Conservation (phyloP, 306 rosid genomes). For the Gynostemma pentaphyllum region DNA sequence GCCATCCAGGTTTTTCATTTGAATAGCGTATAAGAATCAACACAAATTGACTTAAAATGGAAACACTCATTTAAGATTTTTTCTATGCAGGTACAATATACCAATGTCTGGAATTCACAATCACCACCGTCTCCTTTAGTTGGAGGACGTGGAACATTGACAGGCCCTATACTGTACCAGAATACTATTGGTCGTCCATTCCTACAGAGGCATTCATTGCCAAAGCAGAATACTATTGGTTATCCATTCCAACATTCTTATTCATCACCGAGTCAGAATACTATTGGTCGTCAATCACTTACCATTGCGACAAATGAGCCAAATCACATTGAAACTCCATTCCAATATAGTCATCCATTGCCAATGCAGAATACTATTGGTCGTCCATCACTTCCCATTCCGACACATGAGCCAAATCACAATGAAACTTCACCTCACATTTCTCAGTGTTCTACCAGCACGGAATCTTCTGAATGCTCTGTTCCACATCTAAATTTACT, state of each 20-base stretch:
- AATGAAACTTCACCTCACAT: slow-evolving; percentile 19
- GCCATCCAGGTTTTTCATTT: slow-evolving; percentile 41
- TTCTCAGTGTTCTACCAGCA: too few species aligned
- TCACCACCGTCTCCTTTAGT: slow-evolving; percentile 20
- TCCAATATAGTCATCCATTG: slow-evolving; percentile 21
- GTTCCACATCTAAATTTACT: slow-evolving; percentile 19
- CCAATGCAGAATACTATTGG: slow-evolving; percentile 22
- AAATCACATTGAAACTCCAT: slow-evolving; percentile 22
- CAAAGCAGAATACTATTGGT: slow-evolving; percentile 22
- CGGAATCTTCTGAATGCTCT: slow-evolving; percentile 19
- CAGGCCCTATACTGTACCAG: slow-evolving; percentile 32
- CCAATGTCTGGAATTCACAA: slow-evolving; percentile 17
- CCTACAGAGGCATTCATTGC: slow-evolving; percentile 20
- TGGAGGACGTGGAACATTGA: slow-evolving; percentile 25
- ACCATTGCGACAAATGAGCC: slow-evolving; percentile 28
- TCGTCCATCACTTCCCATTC: slow-evolving; percentile 25
- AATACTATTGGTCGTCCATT: too few species aligned
- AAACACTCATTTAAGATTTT: not conserved
- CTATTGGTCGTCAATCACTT: slow-evolving; percentile 24
- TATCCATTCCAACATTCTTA: slow-evolving; percentile 24
- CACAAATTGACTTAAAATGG: not conserved
- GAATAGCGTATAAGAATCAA: not conserved
- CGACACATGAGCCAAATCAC: slow-evolving; percentile 26
- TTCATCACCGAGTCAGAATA: slow-evolving; percentile 19
- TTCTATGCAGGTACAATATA: slow-evolving; percentile 32